Percentiles rank a stretch among this genome's conserved stretches.
Evolutionary conservation across 176 grass and related monocot genomes (phyloP).

Genomic region (Puccinellia tenuiflora): DNA sequence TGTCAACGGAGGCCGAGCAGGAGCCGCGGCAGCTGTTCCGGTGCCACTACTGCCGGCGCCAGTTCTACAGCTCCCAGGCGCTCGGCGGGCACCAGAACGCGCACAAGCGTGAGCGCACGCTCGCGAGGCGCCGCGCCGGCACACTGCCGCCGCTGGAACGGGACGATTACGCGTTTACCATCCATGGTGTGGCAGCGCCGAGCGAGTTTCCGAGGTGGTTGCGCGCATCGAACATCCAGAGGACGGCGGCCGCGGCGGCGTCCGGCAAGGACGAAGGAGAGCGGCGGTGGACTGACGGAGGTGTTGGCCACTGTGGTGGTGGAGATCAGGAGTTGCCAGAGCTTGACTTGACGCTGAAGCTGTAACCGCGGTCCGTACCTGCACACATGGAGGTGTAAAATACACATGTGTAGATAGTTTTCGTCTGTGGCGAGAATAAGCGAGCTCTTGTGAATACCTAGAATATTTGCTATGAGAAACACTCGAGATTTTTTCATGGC

Average conservation of each 20-base stretch:
- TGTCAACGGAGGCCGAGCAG: not conserved
- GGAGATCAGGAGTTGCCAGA: not conserved
- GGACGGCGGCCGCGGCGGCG: not conserved
- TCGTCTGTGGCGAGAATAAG: not conserved
- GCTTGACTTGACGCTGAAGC: conserved; percentile 46
- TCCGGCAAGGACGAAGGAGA: not conserved
- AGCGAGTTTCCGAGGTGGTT: not conserved
- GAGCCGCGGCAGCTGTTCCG: conserved; percentile 50
- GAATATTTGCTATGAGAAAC: no score
- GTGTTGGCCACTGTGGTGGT: not conserved
- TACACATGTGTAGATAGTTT: not conserved
- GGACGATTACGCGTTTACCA: not conserved
- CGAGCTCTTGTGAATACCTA: no score
- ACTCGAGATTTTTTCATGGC: no score
- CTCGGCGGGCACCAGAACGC: conserved; percentile 94
- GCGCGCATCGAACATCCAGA: not conserved
- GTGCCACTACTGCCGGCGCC: conserved; percentile 45
- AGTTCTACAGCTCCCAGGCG: conserved; percentile 89
- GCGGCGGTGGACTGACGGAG: not conserved
- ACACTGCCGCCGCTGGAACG: not conserved
- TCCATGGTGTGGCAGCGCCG: not conserved
- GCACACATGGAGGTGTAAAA: not conserved
- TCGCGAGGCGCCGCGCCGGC: conserved; percentile 20
- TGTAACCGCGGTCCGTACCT: not conserved
- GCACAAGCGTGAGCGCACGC: conserved; percentile 56